Evolutionary conservation across 225 moss, liverwort and hornwort species (phyloP).

Genomic region (Physcomitrium patens): DNA sequence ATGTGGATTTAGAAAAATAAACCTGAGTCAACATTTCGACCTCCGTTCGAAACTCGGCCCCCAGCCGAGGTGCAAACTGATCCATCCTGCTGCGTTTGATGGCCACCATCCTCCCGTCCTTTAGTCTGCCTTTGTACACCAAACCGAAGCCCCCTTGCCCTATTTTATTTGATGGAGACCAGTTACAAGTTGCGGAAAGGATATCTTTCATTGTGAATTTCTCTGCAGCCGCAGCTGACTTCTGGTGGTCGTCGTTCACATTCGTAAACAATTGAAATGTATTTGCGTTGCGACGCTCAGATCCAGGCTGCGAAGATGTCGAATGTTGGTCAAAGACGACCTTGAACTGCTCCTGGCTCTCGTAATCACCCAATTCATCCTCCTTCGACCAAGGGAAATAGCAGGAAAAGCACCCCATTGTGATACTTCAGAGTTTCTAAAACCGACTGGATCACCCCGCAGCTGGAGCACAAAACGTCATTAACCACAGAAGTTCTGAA

Average conservation of each 20-base stretch:
- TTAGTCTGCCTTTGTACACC: conserved; percentile 64
- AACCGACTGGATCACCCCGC: conserved; percentile 16
- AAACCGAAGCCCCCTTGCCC: conserved; percentile 69
- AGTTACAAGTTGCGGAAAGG: conserved; percentile 57
- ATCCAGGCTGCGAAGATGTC: conserved; percentile 30
- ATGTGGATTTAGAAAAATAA: not conserved
- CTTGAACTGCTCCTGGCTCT: conserved; percentile 48
- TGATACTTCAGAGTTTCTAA: conserved; percentile 16
- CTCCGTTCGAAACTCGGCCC: conserved; percentile 75
- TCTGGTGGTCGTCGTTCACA: conserved; percentile 18
- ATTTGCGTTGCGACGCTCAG: conserved; percentile 23
- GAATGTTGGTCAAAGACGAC: conserved; percentile 41
- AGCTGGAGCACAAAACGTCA: not conserved
- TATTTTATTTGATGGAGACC: conserved; percentile 62
- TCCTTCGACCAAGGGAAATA: conserved; percentile 31
- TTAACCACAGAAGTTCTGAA: conserved; percentile 21
- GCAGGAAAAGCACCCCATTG: conserved; percentile 37
- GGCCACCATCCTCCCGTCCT: conserved; percentile 62
- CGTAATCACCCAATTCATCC: conserved; percentile 33
- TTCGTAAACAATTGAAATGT: conserved; percentile 39
- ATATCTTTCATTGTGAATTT: conserved; percentile 60
- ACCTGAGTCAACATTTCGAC: conserved; percentile 87
- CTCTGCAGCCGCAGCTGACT: conserved; percentile 37
- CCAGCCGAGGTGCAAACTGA: conserved; percentile 59
- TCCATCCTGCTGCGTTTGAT: conserved; percentile 67